A percentile compares a stretch with the other conserved stretches of the same genome.
Conservation (phyloP, 2,329 filamentous ascomycete species). For the Cladosporium sp. region DNA sequence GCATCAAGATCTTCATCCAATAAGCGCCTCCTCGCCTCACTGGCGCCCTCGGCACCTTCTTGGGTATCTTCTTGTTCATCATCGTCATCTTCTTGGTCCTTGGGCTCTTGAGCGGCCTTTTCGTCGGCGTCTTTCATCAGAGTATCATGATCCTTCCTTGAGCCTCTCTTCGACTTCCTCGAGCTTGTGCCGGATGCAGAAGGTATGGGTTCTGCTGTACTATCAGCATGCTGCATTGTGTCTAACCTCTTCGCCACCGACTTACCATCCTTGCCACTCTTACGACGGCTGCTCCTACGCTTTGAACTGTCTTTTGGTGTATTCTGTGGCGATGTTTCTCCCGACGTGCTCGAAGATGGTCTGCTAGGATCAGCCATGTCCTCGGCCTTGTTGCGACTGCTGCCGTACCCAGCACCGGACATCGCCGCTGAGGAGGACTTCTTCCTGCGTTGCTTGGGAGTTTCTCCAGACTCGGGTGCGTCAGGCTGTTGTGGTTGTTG, state of each 20-base stretch:
- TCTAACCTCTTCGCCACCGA: neutral
- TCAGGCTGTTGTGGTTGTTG: conserved; percentile 23
- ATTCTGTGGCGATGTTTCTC: conserved; percentile 53
- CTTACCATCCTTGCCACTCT: conserved; percentile 46
- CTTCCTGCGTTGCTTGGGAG: conserved; percentile 54
- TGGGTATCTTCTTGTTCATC: conserved; percentile 49
- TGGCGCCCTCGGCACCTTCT: conserved; percentile 35
- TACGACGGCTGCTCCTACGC: conserved; percentile 71
- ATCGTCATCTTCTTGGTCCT: conserved; percentile 37
- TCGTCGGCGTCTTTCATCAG: conserved; percentile 31
- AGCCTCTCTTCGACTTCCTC: conserved; percentile 29
- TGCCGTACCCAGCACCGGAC: conserved; percentile 65
- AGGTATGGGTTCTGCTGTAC: conserved; percentile 36
- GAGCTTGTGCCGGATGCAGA: conserved; percentile 29
- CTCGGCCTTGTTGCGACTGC: conserved; percentile 13
- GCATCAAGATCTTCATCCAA: conserved; percentile 52
- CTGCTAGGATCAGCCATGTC: conserved; percentile 36
- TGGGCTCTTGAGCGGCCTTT: conserved; percentile 25
- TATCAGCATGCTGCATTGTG: conserved; percentile 13
- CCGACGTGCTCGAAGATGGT: conserved; percentile 60
- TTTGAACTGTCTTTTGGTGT: conserved; percentile 58
- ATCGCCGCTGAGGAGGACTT: conserved; percentile 51
- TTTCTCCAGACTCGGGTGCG: conserved; percentile 30
- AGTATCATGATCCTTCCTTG: conserved; percentile 30
- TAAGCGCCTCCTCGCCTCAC: conserved; percentile 62